phyloP scores from a whole-genome alignment of 2,329 filamentous ascomycete species.

The Fusarium longipes region DNA sequence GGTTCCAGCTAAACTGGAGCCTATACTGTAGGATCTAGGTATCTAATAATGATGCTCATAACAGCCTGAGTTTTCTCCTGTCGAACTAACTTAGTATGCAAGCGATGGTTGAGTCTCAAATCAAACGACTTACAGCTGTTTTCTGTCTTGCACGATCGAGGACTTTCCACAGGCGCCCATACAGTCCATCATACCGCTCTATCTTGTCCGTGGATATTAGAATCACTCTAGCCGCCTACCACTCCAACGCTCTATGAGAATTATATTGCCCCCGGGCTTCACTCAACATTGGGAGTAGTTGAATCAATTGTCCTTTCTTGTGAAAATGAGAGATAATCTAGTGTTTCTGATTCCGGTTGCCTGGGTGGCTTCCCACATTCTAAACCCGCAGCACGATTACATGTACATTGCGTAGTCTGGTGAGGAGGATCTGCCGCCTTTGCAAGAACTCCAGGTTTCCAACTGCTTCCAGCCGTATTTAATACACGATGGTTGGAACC shows the following conservation, averaged over 20 bases:
- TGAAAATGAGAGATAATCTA: background rate
- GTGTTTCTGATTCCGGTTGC: no score
- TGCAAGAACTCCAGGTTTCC: background rate
- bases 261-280: background rate
- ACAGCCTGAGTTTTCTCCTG: background rate
- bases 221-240: background rate
- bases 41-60: background rate
- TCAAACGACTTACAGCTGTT: background rate
- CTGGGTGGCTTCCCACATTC: background rate
- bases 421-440: no score
- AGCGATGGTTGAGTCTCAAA: background rate
- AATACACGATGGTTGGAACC: background rate
- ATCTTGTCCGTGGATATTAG: background rate
- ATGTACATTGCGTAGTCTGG: background rate
- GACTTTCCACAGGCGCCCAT: background rate
- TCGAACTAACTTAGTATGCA: background rate
- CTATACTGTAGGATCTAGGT: background rate
- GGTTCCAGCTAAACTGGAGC: constrained; percentile 1
- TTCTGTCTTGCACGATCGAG: background rate
- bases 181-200: background rate
- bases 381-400: background rate
- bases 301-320: background rate
- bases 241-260: background rate
- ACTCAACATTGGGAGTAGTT: background rate
- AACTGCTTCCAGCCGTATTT: background rate